phyloP scores from a whole-genome alignment of 2,329 filamentous ascomycete species.

The Cladosporium sp. region DNA sequence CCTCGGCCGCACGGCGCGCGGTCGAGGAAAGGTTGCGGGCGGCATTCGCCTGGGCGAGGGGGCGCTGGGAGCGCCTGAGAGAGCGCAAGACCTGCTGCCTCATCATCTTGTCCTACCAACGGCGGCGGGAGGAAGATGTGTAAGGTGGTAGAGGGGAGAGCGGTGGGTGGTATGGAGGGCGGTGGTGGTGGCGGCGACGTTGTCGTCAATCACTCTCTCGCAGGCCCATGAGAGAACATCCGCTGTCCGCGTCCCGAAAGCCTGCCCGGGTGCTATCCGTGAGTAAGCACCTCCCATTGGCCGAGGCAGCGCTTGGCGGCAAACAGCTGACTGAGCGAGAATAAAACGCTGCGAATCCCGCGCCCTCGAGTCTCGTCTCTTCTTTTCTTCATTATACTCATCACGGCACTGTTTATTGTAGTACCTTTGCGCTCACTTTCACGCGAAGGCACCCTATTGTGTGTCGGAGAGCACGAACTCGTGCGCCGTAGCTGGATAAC shows the following conservation, averaged over 20 bases:
- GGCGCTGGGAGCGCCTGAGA: constrained; percentile 53
- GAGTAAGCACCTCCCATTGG: not conserved
- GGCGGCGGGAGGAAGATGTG: constrained; percentile 15
- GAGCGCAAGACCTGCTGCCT: constrained; percentile 62
- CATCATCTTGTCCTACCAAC: constrained; percentile 48
- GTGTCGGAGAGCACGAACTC: constrained; percentile 55
- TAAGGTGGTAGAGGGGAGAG: constrained; percentile 18
- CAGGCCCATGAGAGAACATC: too few relatives aligned
- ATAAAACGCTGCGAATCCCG: not conserved
- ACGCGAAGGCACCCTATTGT: constrained; percentile 58
- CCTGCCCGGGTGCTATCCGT: constrained; percentile 28
- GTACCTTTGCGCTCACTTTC: constrained; percentile 41
- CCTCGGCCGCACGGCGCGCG: constrained; percentile 75
- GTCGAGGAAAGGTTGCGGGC: constrained; percentile 80
- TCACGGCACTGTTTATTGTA: constrained; percentile 63
- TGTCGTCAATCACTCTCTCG: constrained; percentile 12
- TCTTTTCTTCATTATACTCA: constrained; percentile 10
- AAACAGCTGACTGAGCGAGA: not conserved
- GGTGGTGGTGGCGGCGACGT: constrained; percentile 12
- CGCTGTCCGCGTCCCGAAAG: too few relatives aligned
- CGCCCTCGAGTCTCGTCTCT: not conserved
- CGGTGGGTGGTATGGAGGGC: constrained; percentile 1
- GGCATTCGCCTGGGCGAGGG: constrained; percentile 46
- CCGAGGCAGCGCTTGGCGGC: not conserved
- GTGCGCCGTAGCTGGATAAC: constrained; percentile 63